Base-by-base conservation (phyloP, 495 filamentous ascomycete species). In the Penicillium salamii region DNA sequence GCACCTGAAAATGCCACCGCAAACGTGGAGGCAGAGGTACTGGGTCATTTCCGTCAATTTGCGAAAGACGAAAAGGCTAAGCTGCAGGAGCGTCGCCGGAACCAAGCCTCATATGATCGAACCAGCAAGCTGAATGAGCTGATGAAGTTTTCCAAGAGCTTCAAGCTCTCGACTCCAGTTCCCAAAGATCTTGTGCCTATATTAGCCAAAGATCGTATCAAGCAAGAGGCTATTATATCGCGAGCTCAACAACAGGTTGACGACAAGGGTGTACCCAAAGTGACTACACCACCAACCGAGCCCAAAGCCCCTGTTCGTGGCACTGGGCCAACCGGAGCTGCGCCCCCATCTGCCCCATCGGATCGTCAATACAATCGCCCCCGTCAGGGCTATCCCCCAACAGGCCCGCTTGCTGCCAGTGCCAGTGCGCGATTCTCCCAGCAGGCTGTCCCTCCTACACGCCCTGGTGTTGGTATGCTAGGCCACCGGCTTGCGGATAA, bases 111-210 rank as follows among this genome's bases (percentile, higher is more conserved):
- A 11, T 74, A 83, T 43, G 86, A 97, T 55, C 93, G 95, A 61
- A 87, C 88, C 50, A 78, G 91, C 54, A 97, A 95, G 71, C 65
- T 99, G 46, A 91, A 87, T 49, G 93, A 99, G 61, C 71, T 99
- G 48, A 91, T 91, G 79, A 96, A 90, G 54, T 99, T 99, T 60
- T 89, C 95, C 0, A 75, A 86, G 58, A 93, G 78, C 66, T 99
- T 99, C 76, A 97, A 96, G 67, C 80, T 99, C 1, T 80, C 84
- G 9, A 96, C 90, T 1, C 90, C 90, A 8, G 90, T 99, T 7
- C 93, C 93, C 6, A 83, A 82, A 51, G 93, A 99, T 67, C 69
- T 99, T 38, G 88, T 99, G 18, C 84, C 88, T 2, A 99, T 99
- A 53, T 84, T 99, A 35, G 91, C 93, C 17, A 99, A 97, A 63